phyloP scores from a whole-genome alignment of 2,329 filamentous ascomycete genomes.

The Pezicula radicicola region DNA sequence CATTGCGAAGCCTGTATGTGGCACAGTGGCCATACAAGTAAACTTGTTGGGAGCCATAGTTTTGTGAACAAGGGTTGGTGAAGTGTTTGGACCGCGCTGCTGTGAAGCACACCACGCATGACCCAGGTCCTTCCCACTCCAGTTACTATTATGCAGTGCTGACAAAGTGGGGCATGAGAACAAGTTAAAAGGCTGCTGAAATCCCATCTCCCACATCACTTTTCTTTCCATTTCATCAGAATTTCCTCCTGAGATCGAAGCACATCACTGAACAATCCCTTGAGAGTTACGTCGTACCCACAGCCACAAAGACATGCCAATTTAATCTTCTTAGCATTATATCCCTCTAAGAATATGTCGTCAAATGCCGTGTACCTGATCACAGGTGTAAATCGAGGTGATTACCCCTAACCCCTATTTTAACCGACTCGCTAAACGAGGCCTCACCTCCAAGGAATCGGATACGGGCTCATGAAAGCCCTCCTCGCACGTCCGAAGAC shows the following conservation, averaged over 20 bases:
- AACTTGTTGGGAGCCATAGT: too few species aligned
- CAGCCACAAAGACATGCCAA: not conserved
- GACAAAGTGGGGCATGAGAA: not conserved
- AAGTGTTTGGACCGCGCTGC: too few species aligned
- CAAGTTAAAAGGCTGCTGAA: not conserved
- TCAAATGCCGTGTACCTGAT: constrained; percentile 17
- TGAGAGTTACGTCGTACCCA: not conserved
- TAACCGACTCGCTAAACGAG: not conserved
- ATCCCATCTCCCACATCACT: not conserved
- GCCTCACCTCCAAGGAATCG: constrained; percentile 21
- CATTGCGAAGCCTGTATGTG: too few species aligned
- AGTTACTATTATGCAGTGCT: not conserved
- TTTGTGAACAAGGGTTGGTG: too few species aligned
- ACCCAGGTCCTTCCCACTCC: too few species aligned
- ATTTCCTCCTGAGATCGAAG: too few species aligned
- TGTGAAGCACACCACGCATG: too few species aligned
- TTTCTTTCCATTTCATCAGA: not conserved
- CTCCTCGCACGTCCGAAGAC: constrained; percentile 35
- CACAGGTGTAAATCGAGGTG: constrained; percentile 26
- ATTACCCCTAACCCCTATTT: constrained; percentile 14
- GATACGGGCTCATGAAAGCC: constrained; percentile 26
- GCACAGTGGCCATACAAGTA: too few species aligned
- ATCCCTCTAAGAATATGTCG: constrained; percentile 7
- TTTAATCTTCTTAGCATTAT: not conserved
- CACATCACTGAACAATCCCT: not conserved